A percentile compares a stretch with the other conserved stretches of the same genome.
Conservation (phyloP, 768 basidiomycete genomes). For the Leccinum imitatum region DNA sequence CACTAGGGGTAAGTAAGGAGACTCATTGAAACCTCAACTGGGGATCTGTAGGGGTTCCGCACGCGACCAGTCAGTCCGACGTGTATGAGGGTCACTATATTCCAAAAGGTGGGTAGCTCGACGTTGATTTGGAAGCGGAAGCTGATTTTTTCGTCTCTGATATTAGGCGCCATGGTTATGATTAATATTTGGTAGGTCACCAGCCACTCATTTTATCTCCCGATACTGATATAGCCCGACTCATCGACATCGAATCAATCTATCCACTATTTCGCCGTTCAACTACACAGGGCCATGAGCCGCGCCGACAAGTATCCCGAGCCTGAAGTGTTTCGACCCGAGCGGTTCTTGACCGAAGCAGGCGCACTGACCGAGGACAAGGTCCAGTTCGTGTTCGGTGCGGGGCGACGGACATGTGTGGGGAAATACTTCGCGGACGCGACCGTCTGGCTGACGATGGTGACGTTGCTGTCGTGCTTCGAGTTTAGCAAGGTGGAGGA, state of each 20-base stretch:
- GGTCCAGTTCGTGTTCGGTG: neutral
- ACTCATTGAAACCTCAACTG: neutral
- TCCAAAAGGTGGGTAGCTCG: conserved; percentile 15
- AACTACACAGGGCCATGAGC: conserved; percentile 1
- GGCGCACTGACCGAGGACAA: conserved; percentile 3
- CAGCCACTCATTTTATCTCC: neutral
- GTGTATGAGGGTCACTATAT: conserved; percentile 22
- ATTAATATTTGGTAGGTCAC: conserved; percentile 4
- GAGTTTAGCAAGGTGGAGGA: conserved; percentile 5
- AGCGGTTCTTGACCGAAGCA: conserved; percentile 3
- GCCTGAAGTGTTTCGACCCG: conserved; percentile 2
- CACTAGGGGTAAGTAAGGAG: neutral
- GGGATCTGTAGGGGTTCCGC: conserved; percentile 4
- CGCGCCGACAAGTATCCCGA: conserved; percentile 7
- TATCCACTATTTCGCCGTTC: neutral
- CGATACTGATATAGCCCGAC: neutral
- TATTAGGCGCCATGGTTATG: neutral
- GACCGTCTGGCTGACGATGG: conserved; percentile 4
- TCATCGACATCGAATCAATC: neutral
- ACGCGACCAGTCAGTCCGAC: conserved; percentile 15
- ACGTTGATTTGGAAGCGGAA: too few relatives aligned
- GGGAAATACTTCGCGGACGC: conserved; percentile 5
- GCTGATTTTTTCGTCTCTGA: neutral
- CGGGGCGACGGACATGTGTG: conserved; percentile 2
- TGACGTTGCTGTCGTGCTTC: conserved; percentile 9